A percentile compares a stretch with the other conserved stretches of the same genome.
phyloP scores from a whole-genome alignment of 208 protist species.

The Acanthamoeba royreba region DNA sequence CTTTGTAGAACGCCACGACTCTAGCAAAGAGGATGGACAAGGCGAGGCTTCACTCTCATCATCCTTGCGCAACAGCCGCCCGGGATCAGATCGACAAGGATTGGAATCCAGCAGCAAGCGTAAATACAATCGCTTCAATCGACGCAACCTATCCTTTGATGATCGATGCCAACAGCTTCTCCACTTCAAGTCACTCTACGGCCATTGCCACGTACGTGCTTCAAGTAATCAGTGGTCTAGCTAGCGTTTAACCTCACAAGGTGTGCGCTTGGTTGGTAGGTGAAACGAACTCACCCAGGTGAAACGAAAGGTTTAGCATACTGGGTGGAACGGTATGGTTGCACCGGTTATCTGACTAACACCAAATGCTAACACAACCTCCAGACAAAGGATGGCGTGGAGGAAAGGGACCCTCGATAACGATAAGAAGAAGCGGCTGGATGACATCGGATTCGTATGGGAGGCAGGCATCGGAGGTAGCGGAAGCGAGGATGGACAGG shows the following conservation, averaged over 20 bases:
- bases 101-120: background rate
- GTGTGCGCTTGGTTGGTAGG: background rate
- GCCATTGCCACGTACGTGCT: background rate
- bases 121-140: slow-evolving; percentile 16
- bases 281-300: background rate
- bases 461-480: background rate
- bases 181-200: background rate
- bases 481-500: background rate
- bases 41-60: background rate
- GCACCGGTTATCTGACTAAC: background rate
- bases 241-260: too few species aligned
- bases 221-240: background rate
- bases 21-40: too few species aligned
- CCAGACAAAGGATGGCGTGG: background rate
- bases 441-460: slow-evolving; percentile 3
- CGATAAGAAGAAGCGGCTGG: background rate
- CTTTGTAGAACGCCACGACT: too few species aligned
- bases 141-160: background rate
- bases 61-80: background rate
- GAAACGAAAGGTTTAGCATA: background rate
- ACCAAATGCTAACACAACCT: background rate
- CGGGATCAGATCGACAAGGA: background rate
- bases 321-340: background rate
- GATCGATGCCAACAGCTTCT: background rate
- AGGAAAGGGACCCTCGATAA: background rate